Base-by-base conservation (phyloP, 306 rosid species). In the Fragaria nilgerrensis region DNA sequence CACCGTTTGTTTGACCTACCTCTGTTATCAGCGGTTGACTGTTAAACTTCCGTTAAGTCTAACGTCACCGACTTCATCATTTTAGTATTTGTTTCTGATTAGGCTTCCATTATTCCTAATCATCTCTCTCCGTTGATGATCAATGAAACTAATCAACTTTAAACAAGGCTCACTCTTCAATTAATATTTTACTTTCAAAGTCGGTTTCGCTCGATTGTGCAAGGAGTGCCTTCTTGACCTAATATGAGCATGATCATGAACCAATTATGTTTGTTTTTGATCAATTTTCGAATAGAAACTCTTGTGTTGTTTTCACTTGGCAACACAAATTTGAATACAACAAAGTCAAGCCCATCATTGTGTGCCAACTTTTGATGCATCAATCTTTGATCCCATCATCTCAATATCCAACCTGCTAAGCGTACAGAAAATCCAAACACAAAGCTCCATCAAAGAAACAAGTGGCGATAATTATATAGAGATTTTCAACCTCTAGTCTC, bases 1-100 rank as follows among this genome's bases (percentile, higher is more conserved):
- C 72, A 73, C 83, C 85, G 72, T 79, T 63, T 39, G 49, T 63
- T 81, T 78, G 72, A 84, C 84, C 58, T 86, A 77, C 86, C 78
- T 29, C 55, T 70, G 49, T 78, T 39, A 43, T 79, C 17, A 44
- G 64, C 84, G 76, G 81, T 63, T 75, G 81, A 86, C 84, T 37
- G 44, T 48, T 59, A 3, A 6, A 59, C n/a, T 49, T 61, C 68
- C 27, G 53, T 23, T 39, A 16, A 61, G 8, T 29, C 44, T 19
- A 0, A 0, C 34, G 68, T 61, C 59, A 75, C 78, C 70, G 58
- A 75, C 78, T 43, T 11, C 25, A 14, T 14, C 25, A 25, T 68
- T 68, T 7, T 39, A 41, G 25, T 68, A 43, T 16, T 49, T 43
- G 13, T 43, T 43, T 49, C 25, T 32, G 58, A 25, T 69, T 65